These are phyloP conservation scores for Lojkania enalia DNA, from an alignment of 2,329 filamentous ascomycete genomes.

Conservation along the genomic window DNA sequence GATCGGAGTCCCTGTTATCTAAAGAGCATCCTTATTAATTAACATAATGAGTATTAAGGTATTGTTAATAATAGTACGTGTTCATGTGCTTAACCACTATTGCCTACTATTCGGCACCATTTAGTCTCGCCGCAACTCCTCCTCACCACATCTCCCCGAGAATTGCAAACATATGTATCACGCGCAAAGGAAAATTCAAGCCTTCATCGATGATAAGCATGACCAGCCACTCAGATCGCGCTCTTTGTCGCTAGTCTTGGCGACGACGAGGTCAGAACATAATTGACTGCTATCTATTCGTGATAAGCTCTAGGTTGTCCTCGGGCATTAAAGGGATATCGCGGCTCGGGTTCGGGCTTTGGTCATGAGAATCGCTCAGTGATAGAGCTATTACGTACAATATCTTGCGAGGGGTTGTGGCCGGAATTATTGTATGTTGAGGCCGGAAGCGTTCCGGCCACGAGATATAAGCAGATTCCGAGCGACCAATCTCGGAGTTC, in stretches of 20 bases:
- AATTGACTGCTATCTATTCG: neutral
- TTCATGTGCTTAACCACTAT: too few relatives aligned
- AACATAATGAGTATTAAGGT: too few relatives aligned
- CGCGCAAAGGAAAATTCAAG: too few relatives aligned
- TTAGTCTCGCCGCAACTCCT: too few relatives aligned
- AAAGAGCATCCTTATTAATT: too few relatives aligned
- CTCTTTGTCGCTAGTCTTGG: constrained; percentile 24
- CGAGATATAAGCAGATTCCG: constrained; percentile 38
- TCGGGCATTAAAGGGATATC: constrained; percentile 23
- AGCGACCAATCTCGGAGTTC: constrained; percentile 14
- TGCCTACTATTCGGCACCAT: too few relatives aligned
- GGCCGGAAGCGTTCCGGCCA: constrained; percentile 42
- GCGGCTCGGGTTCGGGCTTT: constrained; percentile 12
- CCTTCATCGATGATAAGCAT: constrained; percentile 2
- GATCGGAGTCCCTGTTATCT: too few relatives aligned
- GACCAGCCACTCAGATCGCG: neutral
- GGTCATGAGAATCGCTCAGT: constrained; percentile 14
- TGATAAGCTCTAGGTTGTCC: constrained; percentile 4
- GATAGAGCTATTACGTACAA: constrained; percentile 44
- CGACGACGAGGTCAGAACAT: constrained; percentile 14
- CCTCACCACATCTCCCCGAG: too few relatives aligned
- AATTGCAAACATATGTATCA: too few relatives aligned
- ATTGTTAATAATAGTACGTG: too few relatives aligned
- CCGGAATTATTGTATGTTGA: constrained; percentile 35
- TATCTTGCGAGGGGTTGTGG: constrained; percentile 36